These are phyloP conservation scores for Aspergillus ellipticus DNA, from an alignment of 495 filamentous ascomycete species.

Conservation along the genomic window DNA sequence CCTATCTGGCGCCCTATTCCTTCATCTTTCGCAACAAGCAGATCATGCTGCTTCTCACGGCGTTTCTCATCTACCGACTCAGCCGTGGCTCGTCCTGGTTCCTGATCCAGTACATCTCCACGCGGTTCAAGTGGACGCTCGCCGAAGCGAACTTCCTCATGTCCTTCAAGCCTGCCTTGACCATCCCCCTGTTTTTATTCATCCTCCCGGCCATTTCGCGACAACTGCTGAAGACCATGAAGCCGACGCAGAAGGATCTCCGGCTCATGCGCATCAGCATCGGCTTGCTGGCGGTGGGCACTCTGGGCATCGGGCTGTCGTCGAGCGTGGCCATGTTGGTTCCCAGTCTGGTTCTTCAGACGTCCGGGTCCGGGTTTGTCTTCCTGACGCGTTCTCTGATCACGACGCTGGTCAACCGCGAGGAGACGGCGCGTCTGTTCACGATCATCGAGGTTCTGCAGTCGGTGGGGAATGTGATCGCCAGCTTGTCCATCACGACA, in stretches of 20 bases:
- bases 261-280: slow-evolving; percentile 47
- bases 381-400: slow-evolving; percentile 48
- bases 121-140: slow-evolving; percentile 52
- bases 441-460: slow-evolving; percentile 56
- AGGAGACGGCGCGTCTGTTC: slow-evolving; percentile 54
- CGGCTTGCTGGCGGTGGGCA: slow-evolving; percentile 39
- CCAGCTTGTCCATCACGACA: slow-evolving; percentile 49
- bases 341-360: slow-evolving; percentile 44
- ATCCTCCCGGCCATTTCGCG: slow-evolving; percentile 43
- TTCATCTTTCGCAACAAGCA: slow-evolving; percentile 45
- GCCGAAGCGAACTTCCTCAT: slow-evolving; percentile 54
- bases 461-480: slow-evolving; percentile 50
- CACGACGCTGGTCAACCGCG: slow-evolving; percentile 48
- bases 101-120: slow-evolving; percentile 56
- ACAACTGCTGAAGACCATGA: slow-evolving; percentile 32
- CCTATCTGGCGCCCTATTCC: slow-evolving; percentile 34
- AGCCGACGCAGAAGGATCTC: slow-evolving; percentile 49
- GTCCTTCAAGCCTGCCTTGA: slow-evolving; percentile 46
- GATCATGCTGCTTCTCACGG: slow-evolving; percentile 43
- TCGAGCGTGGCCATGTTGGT: slow-evolving; percentile 35
- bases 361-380: slow-evolving; percentile 46
- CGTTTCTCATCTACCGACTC: slow-evolving; percentile 51
- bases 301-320: slow-evolving; percentile 47
- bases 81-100: slow-evolving; percentile 49
- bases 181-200: slow-evolving; percentile 48